phyloP scores from a whole-genome alignment of 1,284 basidiomycete species.

The Marasmius oreades region DNA sequence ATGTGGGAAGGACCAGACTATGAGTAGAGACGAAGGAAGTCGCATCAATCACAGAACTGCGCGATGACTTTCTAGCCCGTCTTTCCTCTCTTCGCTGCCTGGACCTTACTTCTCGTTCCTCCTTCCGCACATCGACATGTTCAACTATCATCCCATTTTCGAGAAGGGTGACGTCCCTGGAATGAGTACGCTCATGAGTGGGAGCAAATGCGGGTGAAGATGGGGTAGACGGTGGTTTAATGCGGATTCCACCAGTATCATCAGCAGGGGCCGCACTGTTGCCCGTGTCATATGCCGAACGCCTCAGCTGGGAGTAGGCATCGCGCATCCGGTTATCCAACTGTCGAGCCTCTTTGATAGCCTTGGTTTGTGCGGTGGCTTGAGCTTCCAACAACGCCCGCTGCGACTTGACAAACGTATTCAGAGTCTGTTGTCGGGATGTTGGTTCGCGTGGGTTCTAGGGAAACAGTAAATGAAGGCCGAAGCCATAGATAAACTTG shows the following conservation, averaged over 20 bases:
- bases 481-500: constrained; percentile 9
- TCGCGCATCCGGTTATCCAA: constrained; percentile 74
- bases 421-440: constrained; percentile 70
- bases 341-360: constrained; percentile 71
- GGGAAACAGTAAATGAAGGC: constrained; percentile 6
- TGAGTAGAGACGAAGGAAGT: constrained; percentile 66
- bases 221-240: constrained; percentile 55
- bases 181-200: constrained; percentile 44
- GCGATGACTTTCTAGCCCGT: constrained; percentile 68
- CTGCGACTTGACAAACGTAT: constrained; percentile 69
- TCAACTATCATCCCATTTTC: constrained; percentile 87
- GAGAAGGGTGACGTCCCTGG: constrained; percentile 73
- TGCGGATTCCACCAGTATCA: constrained; percentile 60
- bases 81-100: constrained; percentile 66
- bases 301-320: constrained; percentile 70
- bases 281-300: constrained; percentile 69
- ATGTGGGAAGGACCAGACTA: constrained; percentile 37
- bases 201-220: constrained; percentile 30
- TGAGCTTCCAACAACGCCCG: constrained; percentile 71
- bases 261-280: constrained; percentile 42
- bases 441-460: constrained; percentile 80
- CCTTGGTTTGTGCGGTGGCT: constrained; percentile 66
- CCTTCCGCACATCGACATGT: constrained; percentile 77
- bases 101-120: constrained; percentile 70
- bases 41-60: constrained; percentile 64